Conservation (phyloP, 2,329 filamentous ascomycete genomes). For the Cephalotrichum gorgonifer region DNA sequence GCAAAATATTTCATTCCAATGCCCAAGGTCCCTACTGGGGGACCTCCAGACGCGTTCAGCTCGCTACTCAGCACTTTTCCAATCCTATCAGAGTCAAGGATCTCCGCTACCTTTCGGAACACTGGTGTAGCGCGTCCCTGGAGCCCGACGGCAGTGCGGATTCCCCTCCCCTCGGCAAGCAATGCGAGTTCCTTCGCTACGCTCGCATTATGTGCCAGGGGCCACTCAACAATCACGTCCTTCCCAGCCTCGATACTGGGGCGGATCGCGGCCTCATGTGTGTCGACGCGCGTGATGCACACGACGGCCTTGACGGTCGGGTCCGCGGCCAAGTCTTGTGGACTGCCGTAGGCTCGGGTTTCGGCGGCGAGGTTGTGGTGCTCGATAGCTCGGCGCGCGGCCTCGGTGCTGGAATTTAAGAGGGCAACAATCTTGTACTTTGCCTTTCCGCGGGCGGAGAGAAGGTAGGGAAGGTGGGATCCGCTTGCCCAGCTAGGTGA, state of each 20-base stretch:
- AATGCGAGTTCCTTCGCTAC: conserved; percentile 29
- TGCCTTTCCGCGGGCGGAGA: conserved; percentile 28
- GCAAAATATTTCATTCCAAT: conserved; percentile 35
- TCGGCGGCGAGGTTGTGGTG: conserved; percentile 27
- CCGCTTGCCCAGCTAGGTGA: conserved; percentile 40
- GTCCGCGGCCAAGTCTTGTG: conserved; percentile 30
- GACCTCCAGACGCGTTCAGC: conserved; percentile 24
- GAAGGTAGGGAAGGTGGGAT: conserved; percentile 20
- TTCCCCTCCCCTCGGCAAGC: conserved; percentile 19
- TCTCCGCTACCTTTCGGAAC: conserved; percentile 22
- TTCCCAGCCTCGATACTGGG: conserved; percentile 42
- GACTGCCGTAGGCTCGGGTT: conserved; percentile 38
- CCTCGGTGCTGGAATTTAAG: conserved; percentile 35
- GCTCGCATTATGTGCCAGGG: conserved; percentile 32
- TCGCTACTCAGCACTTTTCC: conserved; percentile 44
- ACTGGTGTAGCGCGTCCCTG: conserved; percentile 37
- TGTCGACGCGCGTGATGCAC: conserved; percentile 41
- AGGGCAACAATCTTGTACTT: conserved; percentile 40
- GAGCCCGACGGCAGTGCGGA: conserved; percentile 34
- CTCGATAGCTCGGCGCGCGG: conserved; percentile 31
- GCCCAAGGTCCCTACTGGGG: conserved; percentile 19
- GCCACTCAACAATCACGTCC: conserved; percentile 47
- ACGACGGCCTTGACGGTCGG: conserved; percentile 43
- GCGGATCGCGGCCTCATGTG: conserved; percentile 32
- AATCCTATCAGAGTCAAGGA: conserved; percentile 33